Base-by-base conservation (phyloP, 2,329 filamentous ascomycete species). In the Ascochyta clinopodiicola region DNA sequence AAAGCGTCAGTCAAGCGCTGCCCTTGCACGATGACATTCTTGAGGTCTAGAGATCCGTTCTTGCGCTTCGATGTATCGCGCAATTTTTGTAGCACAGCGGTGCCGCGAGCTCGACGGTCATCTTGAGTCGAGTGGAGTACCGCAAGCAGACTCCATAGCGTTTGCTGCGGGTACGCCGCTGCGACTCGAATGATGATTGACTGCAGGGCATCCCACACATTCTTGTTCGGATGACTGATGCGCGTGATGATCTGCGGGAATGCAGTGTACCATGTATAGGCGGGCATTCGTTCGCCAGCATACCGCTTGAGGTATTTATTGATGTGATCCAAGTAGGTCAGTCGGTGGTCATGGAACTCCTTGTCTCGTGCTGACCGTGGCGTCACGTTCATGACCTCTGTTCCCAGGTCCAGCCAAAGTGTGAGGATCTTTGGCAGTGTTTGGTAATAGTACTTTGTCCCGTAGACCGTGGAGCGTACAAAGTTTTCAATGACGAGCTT, bases 391-490 rank as follows among this genome's bases (percentile, higher is more conserved):
- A 68, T 85, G 32, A 92, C 81, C 56, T 90, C 86, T 34, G 89
- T 88, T 6, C 92, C 94, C 59, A 99, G 84, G 67, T 97, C 94
- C 34, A 99, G 81, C 94, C 96, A 99, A 2, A 99, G 81, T 0
- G 95, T 99, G 36, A 99, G 78, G 40, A 97, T 83, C 59, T 96
- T 90, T 0, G 95, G 96, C 31, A 99, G 80, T 0, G 93, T 97
- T 75, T 98, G 93, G 68, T 96, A 96, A 38, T 97, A 86, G 75
- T 98, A 97, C 76, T 98, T 99, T 42, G 92, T 95, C 29, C 95
- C 95, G 63, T 88, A 94, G 25, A 88, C 87, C 39, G 97, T 83
- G 2, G 93, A 96, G 25, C 94, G 86, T 39, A 96, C 81, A 69
- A 96, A 97, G 71, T 96, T 97, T 68, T 97, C 92, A 61, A 98